Percentiles rank a stretch among this genome's conserved stretches.
Evolutionary conservation across 805 yeast genomes (phyloP).

Genomic region (Jamesozyma gamospora): DNA sequence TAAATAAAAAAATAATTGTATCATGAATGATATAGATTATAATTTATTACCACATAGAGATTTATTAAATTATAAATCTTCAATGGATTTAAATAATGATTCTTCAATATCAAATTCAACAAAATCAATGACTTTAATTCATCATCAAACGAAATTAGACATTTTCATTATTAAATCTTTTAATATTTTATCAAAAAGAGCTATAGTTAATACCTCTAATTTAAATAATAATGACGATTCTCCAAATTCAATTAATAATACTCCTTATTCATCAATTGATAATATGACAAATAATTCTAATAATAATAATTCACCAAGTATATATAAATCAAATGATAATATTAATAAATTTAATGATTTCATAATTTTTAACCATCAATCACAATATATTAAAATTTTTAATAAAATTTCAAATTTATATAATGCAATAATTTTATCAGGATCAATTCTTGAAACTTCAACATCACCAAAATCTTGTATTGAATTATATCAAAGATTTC

Average conservation of each 20-base stretch:
- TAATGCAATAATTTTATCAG: constrained; percentile 19
- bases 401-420: constrained; percentile 22
- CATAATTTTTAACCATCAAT: background rate
- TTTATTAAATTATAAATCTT: too few relatives aligned
- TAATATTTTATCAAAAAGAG: constrained; percentile 13
- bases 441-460: constrained; percentile 22
- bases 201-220: constrained; percentile 12
- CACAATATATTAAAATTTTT: constrained; percentile 16
- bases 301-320: too few relatives aligned
- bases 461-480: constrained; percentile 28
- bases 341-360: background rate
- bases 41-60: too few relatives aligned
- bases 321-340: too few relatives aligned
- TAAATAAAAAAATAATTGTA: too few relatives aligned
- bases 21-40: too few relatives aligned
- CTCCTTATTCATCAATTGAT: constrained; percentile 12
- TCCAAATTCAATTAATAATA: constrained; percentile 18
- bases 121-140: constrained; percentile 5
- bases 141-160: constrained; percentile 21
- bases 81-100: too few relatives aligned
- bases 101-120: too few relatives aligned
- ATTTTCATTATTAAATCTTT: constrained; percentile 22
- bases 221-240: constrained; percentile 14
- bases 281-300: too few relatives aligned
- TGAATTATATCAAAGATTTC: constrained; percentile 27